These are phyloP conservation scores for Scorias spongiosa DNA, from an alignment of 2,329 filamentous ascomycete genomes.

Conservation along the genomic window DNA sequence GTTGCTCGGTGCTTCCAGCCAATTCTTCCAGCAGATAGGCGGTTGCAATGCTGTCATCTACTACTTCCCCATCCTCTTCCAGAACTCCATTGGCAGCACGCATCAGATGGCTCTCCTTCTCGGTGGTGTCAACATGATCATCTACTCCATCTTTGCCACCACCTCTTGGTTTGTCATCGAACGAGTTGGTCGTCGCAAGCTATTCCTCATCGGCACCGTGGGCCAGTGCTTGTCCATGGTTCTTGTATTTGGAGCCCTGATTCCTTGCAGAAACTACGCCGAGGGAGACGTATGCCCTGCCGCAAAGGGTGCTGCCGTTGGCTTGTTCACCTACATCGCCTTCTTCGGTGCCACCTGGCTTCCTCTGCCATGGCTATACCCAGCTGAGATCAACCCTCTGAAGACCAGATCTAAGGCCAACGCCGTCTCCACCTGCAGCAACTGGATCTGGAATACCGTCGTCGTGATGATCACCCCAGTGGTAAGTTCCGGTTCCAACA, in stretches of 20 bases:
- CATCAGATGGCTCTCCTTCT: slow-evolving; percentile 29
- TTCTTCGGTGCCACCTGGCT: slow-evolving; percentile 46
- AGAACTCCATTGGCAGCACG: slow-evolving; percentile 32
- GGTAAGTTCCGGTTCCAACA: slow-evolving; percentile 10
- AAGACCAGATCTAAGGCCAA: slow-evolving; percentile 42
- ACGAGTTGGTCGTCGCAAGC: slow-evolving; percentile 36
- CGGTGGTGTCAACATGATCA: slow-evolving; percentile 37
- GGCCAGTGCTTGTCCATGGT: slow-evolving; percentile 43
- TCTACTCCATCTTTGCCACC: slow-evolving; percentile 41
- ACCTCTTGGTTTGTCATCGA: slow-evolving; percentile 51
- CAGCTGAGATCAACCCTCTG: slow-evolving; percentile 33
- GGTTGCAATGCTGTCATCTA: slow-evolving; percentile 32
- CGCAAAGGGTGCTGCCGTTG: slow-evolving; percentile 39
- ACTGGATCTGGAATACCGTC: slow-evolving; percentile 34
- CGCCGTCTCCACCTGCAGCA: slow-evolving; percentile 37
- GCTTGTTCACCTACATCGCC: slow-evolving; percentile 53
- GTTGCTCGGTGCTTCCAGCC: slow-evolving; percentile 42
- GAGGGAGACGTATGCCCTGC: slow-evolving; percentile 1
- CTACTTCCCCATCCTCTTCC: slow-evolving; percentile 27
- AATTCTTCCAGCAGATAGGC: slow-evolving; percentile 48
- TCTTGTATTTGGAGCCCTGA: slow-evolving; percentile 26
- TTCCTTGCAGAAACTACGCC: slow-evolving; percentile 19
- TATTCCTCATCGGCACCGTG: slow-evolving; percentile 27
- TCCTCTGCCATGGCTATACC: slow-evolving; percentile 18
- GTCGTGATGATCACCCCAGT: slow-evolving; percentile 30